Conservation (phyloP, 352 stramenopile species). For the Blastocystis sp. region DNA sequence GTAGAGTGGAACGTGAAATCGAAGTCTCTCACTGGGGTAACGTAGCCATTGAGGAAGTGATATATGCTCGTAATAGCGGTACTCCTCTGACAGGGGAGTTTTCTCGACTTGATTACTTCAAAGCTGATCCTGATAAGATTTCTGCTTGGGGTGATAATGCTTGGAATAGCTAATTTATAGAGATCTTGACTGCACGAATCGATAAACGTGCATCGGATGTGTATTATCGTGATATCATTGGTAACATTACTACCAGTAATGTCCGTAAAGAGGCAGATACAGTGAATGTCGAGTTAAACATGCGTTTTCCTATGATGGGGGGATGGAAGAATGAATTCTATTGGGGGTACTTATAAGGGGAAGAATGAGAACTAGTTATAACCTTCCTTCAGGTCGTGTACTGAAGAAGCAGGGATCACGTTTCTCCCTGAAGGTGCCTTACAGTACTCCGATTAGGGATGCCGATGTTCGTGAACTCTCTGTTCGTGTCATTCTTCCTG, state of each 20-base stretch:
- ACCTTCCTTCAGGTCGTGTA: slow-evolving; percentile 1
- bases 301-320: slow-evolving; percentile 72
- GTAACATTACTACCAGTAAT: slow-evolving; percentile 71
- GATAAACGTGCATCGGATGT: slow-evolving; percentile 70
- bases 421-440: slow-evolving; percentile 72
- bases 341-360: slow-evolving; percentile 71
- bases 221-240: slow-evolving; percentile 74
- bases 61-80: slow-evolving; percentile 68
- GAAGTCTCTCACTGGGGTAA: slow-evolving; percentile 74
- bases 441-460: slow-evolving; percentile 69
- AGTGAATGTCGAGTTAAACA: slow-evolving; percentile 69
- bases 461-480: slow-evolving; percentile 71
- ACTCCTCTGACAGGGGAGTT: slow-evolving; percentile 71
- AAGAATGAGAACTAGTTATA: slow-evolving; percentile 53
- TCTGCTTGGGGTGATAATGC: neutral
- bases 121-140: neutral
- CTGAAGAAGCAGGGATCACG: slow-evolving; percentile 54
- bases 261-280: slow-evolving; percentile 62
- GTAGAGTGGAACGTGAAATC: slow-evolving; percentile 70
- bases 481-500: slow-evolving; percentile 72
- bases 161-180: neutral
- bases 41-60: slow-evolving; percentile 72
- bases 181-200: slow-evolving; percentile 67
- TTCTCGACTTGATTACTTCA: slow-evolving; percentile 72
- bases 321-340: slow-evolving; percentile 74